These are phyloP conservation scores for Coffea canephora DNA, from an alignment of 257 asterid species.

Conservation along the genomic window DNA sequence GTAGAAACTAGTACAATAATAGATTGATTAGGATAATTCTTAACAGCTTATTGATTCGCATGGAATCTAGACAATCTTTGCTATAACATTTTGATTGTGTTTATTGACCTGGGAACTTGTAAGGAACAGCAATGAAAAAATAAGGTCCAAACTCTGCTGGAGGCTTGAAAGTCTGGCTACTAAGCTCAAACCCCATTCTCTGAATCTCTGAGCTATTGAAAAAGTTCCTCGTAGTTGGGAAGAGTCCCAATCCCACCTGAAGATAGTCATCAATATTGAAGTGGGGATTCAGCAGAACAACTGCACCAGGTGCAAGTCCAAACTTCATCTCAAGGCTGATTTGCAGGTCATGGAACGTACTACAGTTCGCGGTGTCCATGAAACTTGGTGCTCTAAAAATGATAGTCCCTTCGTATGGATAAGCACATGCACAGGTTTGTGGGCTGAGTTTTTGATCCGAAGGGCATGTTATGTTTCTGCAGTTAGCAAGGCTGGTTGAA, in stretches of 20 bases:
- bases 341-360: constrained; percentile 62
- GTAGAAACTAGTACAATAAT: not conserved
- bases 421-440: constrained; percentile 72
- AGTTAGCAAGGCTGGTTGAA: constrained; percentile 66
- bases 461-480: constrained; percentile 72
- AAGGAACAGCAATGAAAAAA: constrained; percentile 64
- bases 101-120: constrained; percentile 48
- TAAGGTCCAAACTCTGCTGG: constrained; percentile 80
- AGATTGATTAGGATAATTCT: not conserved
- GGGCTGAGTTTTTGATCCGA: constrained; percentile 60
- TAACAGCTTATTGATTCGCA: not conserved
- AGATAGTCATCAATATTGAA: constrained; percentile 69
- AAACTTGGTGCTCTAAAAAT: constrained; percentile 81
- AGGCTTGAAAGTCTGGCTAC: constrained; percentile 79
- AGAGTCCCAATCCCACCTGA: constrained; percentile 63
- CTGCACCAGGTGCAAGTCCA: constrained; percentile 62
- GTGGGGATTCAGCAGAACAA: constrained; percentile 60
- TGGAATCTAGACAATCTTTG: not conserved
- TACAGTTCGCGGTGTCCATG: constrained; percentile 64
- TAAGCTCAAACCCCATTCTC: constrained; percentile 60
- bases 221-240: constrained; percentile 55
- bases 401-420: constrained; percentile 75
- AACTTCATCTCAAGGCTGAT: constrained; percentile 77
- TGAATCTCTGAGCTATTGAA: constrained; percentile 65
- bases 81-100: too few species aligned